These are phyloP conservation scores for Penicillium sp. DNA, from an alignment of 2,329 filamentous ascomycete species.

Conservation along the genomic window DNA sequence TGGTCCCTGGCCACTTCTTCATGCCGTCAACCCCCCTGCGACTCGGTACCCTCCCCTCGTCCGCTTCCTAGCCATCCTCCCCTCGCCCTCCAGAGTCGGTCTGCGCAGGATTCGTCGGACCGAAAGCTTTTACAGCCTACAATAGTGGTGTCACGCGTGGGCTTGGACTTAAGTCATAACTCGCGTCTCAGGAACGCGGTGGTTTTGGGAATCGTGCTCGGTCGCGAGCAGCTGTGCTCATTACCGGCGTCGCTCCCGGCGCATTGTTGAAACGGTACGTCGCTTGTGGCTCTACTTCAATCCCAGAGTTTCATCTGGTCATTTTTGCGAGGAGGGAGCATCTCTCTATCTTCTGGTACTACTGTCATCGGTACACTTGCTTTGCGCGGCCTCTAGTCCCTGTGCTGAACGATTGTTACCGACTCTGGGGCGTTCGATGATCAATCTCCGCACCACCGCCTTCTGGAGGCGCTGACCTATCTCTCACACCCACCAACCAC, in stretches of 20 bases:
- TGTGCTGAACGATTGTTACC: slow-evolving; percentile 22
- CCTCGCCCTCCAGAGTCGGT: slow-evolving; percentile 23
- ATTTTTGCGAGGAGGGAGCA: neutral
- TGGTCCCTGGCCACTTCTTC: slow-evolving; percentile 19
- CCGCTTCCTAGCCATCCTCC: slow-evolving; percentile 34
- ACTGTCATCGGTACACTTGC: slow-evolving; percentile 8
- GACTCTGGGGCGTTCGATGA: slow-evolving; percentile 32
- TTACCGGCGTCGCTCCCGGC: slow-evolving; percentile 31
- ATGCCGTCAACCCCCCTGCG: slow-evolving; percentile 35
- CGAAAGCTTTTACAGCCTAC: slow-evolving; percentile 10
- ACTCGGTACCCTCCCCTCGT: slow-evolving; percentile 33
- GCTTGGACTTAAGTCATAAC: neutral
- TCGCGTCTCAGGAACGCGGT: slow-evolving; percentile 23
- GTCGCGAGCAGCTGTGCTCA: slow-evolving; percentile 36
- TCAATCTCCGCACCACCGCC: slow-evolving; percentile 43
- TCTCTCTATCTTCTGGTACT: neutral
- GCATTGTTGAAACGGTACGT: slow-evolving; percentile 41
- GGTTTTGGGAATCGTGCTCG: slow-evolving; percentile 29
- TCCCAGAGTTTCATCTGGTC: slow-evolving; percentile 4
- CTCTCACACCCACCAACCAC: slow-evolving; percentile 20
- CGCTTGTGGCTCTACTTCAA: slow-evolving; percentile 19
- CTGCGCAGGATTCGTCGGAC: slow-evolving; percentile 18
- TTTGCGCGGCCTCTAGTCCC: slow-evolving; percentile 23
- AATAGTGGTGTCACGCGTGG: slow-evolving; percentile 16
- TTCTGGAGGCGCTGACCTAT: slow-evolving; percentile 30